Percentiles rank a stretch among this genome's conserved stretches.
phyloP scores from a whole-genome alignment of 179 eudicot species.

The Amaranthus tricolor region DNA sequence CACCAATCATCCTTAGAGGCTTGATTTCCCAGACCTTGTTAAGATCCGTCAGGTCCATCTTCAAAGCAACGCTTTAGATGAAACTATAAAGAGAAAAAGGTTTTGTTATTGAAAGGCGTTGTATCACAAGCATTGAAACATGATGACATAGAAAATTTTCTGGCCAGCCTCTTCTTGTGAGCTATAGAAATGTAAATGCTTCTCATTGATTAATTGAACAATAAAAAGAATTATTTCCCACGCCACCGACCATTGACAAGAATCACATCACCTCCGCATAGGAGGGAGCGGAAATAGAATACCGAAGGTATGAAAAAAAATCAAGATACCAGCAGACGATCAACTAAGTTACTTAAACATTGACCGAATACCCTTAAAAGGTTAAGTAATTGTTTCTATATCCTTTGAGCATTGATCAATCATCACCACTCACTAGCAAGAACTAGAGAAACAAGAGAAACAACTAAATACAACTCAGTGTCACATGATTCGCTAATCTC shows the following conservation, averaged over 20 bases:
- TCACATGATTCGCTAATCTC: no score
- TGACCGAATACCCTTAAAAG: neutral
- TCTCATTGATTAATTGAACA: neutral
- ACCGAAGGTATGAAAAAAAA: neutral
- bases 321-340: neutral
- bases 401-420: neutral
- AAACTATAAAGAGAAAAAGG: neutral
- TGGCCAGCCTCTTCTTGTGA: neutral
- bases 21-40: constrained; percentile 82
- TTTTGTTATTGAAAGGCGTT: neutral
- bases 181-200: neutral
- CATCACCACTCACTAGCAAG: neutral
- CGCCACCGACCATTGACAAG: neutral
- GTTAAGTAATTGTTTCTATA: no score
- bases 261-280: neutral
- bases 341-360: neutral
- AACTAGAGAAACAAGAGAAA: no score
- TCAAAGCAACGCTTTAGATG: constrained; percentile 18
- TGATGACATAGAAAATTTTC: neutral
- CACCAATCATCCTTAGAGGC: constrained; percentile 57
- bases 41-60: constrained; percentile 59
- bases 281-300: neutral
- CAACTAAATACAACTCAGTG: no score
- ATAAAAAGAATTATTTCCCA: neutral
- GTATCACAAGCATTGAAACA: neutral